Evolutionary conservation across 1,139 yeast species (phyloP), one percentile per base, ranked within the genome.

Genomic region (Blastobotrys capitulatus): DNA sequence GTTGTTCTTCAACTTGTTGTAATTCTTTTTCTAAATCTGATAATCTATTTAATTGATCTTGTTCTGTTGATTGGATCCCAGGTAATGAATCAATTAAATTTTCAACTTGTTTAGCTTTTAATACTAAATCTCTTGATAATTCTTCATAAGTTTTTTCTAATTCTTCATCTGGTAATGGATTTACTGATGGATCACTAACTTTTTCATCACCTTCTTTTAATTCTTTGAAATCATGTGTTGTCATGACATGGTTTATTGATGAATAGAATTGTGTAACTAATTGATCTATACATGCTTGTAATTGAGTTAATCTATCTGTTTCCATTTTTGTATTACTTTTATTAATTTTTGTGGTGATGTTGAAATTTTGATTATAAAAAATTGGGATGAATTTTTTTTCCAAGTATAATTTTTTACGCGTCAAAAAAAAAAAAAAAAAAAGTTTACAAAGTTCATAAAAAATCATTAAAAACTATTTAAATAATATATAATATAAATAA

Each of bases 251-350:
- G 64, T 87, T 86, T 49, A 92, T 74, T 1, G 97, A 84, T 6
- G 97, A 94, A 64, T 87, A 86, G 71, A 89, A 87, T 70, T 90
- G 97, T 57, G 87, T 96, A 50, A 88, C 81, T 51, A 92, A 79
- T 72, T 76, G 96, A 68, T 92, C 98, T 44, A 92, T 72, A 59
- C 97, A 89, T 42, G 86, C 78, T 64, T 92, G 98, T 34, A 92
- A 77, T 65, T 92, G 98, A 1, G 97, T 89, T 37, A 92, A 73
- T 61, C 97, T 73, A 68, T 92, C 98, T 0, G 96, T 51, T 66
- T 48, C 46, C 39, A 36, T 43, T 18, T 42, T 32, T 34, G 22
- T 38, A 18, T 18, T 38, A 3, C 16, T 37, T 37, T 37, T 37
- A 18, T 37, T 37, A 3, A 25, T 37, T 32, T 32, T n/a, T 22